Evolutionary conservation across 2,329 filamentous ascomycete genomes (phyloP), one percentile per base, ranked within the genome.

Genomic region (Alternaria dauci): DNA sequence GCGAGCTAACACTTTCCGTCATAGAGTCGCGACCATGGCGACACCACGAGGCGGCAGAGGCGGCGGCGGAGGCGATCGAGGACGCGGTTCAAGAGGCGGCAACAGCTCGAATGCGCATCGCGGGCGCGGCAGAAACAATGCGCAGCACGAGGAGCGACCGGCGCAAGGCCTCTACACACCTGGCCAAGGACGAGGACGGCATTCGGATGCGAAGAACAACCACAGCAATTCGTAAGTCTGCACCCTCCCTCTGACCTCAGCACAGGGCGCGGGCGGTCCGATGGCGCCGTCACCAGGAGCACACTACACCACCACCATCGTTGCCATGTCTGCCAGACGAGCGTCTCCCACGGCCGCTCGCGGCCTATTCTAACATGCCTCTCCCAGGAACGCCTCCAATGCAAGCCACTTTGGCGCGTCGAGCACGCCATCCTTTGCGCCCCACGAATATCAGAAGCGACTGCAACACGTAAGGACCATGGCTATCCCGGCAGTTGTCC

Each of bases 1-100:
- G 59, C 64, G 59, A 61, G 65, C 67, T 59, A 47, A 53, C 54
- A 54, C 56, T 38, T 51, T 56, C 42, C 42, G 26, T 54, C 36
- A 55, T 16, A 56, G 47, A 63, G 61, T 42, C 69, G 70, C 70
- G 65, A 72, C 64, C 26, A 76, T 75, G 73, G 69, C 71, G 63
- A 61, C 66, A 58, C 70, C 66, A 55, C 71, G 72, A 47, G 70
- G 68, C 58, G 63, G 58, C 23, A 61, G 66, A 65, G 70, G 68
- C 28, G 67, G 62, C 18, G 55, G 64, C 14, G 58, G 61, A 46
- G 59, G 63, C 38, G 57, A 59, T 12, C 67, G 68, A 30, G 65
- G 63, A 9, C 66, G 69, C 38, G 62, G 66, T 39, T 20, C 54
- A 30, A 63, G 59, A 38, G 61, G 66, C 50, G 46, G 50, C 18